These are phyloP conservation scores for Leishmania tropica DNA, from an alignment of 208 protist species.

Conservation along the genomic window DNA sequence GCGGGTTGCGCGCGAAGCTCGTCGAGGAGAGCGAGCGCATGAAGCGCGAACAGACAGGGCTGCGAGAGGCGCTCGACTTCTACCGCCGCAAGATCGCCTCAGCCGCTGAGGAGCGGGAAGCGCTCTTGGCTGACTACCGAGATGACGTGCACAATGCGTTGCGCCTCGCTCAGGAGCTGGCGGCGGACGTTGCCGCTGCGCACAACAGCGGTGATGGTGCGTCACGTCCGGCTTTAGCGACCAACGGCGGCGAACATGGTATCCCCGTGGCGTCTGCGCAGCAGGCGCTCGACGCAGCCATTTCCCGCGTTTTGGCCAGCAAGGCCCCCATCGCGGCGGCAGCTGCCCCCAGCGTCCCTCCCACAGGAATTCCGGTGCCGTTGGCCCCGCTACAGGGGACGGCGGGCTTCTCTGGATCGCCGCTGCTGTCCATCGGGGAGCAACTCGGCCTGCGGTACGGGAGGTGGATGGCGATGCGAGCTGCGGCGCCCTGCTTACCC, in stretches of 20 bases:
- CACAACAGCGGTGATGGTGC: no score
- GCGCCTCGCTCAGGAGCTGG: slow-evolving; percentile 22
- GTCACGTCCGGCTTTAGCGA: no score
- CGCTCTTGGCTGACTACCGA: slow-evolving; percentile 23
- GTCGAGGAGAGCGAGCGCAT: slow-evolving; percentile 28
- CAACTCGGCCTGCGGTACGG: background rate
- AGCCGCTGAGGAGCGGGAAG: slow-evolving; percentile 10
- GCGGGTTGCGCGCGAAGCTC: slow-evolving; percentile 29
- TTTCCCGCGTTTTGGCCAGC: background rate
- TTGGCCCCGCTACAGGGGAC: background rate
- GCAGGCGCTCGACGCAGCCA: slow-evolving; percentile 1
- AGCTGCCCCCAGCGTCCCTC: background rate
- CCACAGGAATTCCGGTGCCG: background rate
- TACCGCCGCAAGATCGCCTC: slow-evolving; percentile 28
- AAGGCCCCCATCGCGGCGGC: background rate
- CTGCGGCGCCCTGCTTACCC: background rate
- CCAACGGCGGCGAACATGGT: background rate
- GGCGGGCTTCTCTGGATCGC: background rate
- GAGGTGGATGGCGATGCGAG: background rate
- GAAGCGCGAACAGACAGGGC: slow-evolving; percentile 12
- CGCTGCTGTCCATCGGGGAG: background rate
- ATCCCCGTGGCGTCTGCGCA: background rate
- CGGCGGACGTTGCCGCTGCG: background rate
- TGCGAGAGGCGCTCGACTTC: slow-evolving; percentile 25
- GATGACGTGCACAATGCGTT: slow-evolving; percentile 26